Evolutionary conservation across 495 filamentous ascomycete genomes (phyloP).

Genomic region (Ramalina peruviana): DNA sequence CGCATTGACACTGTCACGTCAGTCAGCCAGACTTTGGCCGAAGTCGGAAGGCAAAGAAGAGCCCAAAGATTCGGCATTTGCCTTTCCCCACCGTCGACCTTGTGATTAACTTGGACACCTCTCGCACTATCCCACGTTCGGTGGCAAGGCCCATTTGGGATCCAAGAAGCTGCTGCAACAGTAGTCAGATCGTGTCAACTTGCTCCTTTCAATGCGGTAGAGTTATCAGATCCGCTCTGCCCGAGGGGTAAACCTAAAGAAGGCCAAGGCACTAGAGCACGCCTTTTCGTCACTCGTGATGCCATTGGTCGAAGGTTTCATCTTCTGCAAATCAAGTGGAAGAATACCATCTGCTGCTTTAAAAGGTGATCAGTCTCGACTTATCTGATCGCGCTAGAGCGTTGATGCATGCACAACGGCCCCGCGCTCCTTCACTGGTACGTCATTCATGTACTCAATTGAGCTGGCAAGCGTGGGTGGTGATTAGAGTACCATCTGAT

Average conservation of each 20-base stretch:
- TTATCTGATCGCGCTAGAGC: slow-evolving; percentile 1
- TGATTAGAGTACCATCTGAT: too few species aligned
- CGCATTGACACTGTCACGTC: too few species aligned
- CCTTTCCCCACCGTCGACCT: too few species aligned
- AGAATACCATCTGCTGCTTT: neutral
- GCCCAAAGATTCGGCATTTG: neutral
- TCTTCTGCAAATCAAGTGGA: neutral
- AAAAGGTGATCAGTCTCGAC: neutral
- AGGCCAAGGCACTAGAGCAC: neutral
- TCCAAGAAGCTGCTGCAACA: too few species aligned
- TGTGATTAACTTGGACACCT: too few species aligned
- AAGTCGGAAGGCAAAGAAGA: neutral
- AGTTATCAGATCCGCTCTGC: slow-evolving; percentile 6
- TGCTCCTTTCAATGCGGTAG: neutral
- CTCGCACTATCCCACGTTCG: too few species aligned
- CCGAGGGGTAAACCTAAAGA: neutral
- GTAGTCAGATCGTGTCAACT: too few species aligned
- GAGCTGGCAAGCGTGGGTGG: too few species aligned
- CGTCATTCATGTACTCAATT: too few species aligned
- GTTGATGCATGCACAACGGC: neutral
- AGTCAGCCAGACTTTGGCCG: neutral
- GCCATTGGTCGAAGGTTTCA: neutral
- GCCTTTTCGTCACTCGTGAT: neutral
- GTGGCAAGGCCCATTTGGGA: too few species aligned
- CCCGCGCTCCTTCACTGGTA: too few species aligned